Base-by-base conservation (phyloP, 31 red algal species). In the Asparagopsis taxiformis region DNA sequence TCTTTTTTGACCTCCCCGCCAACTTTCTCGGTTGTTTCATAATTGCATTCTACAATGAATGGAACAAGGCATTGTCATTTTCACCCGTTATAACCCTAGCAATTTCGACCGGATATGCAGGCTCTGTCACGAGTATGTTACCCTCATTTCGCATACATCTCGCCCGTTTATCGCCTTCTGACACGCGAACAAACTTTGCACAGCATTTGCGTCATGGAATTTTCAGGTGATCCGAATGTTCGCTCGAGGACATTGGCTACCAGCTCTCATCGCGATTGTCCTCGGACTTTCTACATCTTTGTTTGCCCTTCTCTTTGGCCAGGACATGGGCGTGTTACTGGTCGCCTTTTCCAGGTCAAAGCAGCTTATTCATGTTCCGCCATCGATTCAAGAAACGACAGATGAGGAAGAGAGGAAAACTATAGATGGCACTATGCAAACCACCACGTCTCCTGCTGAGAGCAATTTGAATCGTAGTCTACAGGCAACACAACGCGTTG, bases 161-260 rank as follows among this genome's bases (percentile, higher is more conserved):
- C 11, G 13, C 11, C 11, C 32, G 13, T 11, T 13, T 17, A 20
- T 15, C 0, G 26, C 11, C 7, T 22, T 31, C 61, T 30, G 43
- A 53, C 15, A 9, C 31, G n/a, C 23, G 39, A 67, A 46, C 31
- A 21, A 67, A 11, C n/a, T n/a, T n/a, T n/a, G n/a, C 8, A 11
- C 24, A 80, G 75, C 75, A 5, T 80, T 80, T 51, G 75, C 75
- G n/a, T 80, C 75, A 0, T 80, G 75, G 75, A 51, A 68, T 61
- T 65, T 61, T 10, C 61, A 68, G 19, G 26, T 80, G 4, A 46
- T 51, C 22, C 21, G 11, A 11, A 43, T 80, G 75, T 39, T 80
- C 23, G 61, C 48, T n/a, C 4, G 22, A 24, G 75, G 75, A 25
- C 75, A 34, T 30, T 67, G 75, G 50, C 34, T 68, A n/a, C 5